A percentile compares a stretch with the other conserved stretches of the same genome.
Conservation (phyloP, 176 grass and related monocot genomes). For the Aegilops bicornis region DNA sequence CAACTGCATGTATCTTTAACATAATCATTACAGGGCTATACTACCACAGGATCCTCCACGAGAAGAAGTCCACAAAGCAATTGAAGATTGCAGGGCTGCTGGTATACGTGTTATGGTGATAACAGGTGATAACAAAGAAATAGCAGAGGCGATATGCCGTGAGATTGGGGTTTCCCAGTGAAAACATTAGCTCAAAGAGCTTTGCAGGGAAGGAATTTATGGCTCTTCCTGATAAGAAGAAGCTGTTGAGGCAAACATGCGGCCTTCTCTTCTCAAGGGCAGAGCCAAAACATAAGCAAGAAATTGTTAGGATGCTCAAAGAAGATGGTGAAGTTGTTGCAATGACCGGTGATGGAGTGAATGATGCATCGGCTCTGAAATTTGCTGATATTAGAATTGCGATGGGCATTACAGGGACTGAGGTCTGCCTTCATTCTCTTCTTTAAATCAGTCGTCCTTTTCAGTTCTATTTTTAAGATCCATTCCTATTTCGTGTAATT, state of each 20-base stretch:
- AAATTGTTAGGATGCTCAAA: slow-evolving; percentile 92
- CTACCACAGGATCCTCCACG: slow-evolving; percentile 81
- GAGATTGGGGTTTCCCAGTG: slow-evolving; percentile 75
- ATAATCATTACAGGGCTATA: background rate
- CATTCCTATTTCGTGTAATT: background rate
- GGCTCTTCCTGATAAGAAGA: slow-evolving; percentile 57
- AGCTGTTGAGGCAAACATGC: slow-evolving; percentile 59
- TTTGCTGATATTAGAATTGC: slow-evolving; percentile 94
- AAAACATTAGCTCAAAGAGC: slow-evolving; percentile 71
- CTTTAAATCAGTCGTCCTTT: background rate
- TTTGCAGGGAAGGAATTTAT: slow-evolving; percentile 93
- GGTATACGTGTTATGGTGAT: slow-evolving; percentile 95
- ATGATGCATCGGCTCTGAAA: slow-evolving; percentile 96
- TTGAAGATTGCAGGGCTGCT: slow-evolving; percentile 94
- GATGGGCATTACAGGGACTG: slow-evolving; percentile 98
- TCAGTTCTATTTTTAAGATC: background rate
- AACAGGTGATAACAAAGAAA: slow-evolving; percentile 99
- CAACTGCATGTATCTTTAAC: slow-evolving; percentile 6
- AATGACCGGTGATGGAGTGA: slow-evolving; percentile 98
- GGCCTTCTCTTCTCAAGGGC: slow-evolving; percentile 90
- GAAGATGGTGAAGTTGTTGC: slow-evolving; percentile 97
- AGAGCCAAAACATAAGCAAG: slow-evolving; percentile 96
- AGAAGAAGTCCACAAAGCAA: slow-evolving; percentile 88
- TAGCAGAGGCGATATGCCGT: slow-evolving; percentile 89
- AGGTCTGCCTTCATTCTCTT: slow-evolving; percentile 51